Conservation (phyloP, 306 rosid species). For the Hylodesmum podocarpum region DNA sequence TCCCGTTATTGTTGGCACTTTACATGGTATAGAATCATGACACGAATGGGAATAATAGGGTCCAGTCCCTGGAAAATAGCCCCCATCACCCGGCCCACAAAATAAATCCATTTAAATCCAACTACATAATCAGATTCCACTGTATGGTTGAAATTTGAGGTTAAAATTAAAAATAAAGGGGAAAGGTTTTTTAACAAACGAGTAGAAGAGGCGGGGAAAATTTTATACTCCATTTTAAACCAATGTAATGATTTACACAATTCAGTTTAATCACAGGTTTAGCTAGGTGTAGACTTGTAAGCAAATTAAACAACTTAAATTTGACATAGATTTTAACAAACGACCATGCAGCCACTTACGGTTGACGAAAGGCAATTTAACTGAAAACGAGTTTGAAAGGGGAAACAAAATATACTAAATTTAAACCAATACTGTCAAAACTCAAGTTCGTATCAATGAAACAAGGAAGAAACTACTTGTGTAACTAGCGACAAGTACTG, state of each 20-base stretch:
- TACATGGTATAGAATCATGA: not conserved
- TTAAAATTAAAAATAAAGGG: not conserved
- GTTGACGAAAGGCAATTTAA: not conserved
- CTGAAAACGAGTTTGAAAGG: not conserved
- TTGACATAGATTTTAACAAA: not conserved
- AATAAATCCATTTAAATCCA: not conserved
- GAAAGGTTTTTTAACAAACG: not conserved
- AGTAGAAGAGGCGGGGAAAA: not conserved
- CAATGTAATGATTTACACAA: not conserved
- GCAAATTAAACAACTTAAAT: not conserved
- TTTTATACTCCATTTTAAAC: not conserved
- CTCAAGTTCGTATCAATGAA: not conserved
- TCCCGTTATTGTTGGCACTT: no score
- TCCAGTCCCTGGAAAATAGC: not conserved
- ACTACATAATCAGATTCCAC: not conserved
- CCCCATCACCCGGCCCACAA: not conserved
- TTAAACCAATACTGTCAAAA: not conserved
- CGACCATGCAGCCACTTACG: not conserved
- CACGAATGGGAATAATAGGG: not conserved
- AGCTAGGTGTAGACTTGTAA: not conserved
- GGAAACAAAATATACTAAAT: not conserved
- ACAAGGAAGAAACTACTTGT: conserved; percentile 11
- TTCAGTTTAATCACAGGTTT: not conserved
- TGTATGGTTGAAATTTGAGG: not conserved
- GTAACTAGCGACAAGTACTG: conserved; percentile 9